Percentiles rank a stretch among this genome's conserved stretches.
Evolutionary conservation across 2,329 filamentous ascomycete species (phyloP).

Genomic region (Bimuria novae-zelandiae): DNA sequence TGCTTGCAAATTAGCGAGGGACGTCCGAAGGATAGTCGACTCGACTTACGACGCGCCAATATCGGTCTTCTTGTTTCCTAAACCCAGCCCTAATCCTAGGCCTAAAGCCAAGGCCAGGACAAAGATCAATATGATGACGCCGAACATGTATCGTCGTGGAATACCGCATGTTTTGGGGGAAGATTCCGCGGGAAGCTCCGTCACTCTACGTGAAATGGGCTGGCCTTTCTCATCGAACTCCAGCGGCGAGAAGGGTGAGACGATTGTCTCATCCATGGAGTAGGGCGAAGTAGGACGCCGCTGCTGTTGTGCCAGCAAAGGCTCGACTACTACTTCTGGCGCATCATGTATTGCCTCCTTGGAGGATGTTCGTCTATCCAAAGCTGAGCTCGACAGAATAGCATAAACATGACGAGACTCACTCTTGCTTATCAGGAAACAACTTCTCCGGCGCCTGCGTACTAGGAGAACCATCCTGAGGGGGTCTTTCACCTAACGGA

Average conservation of each 20-base stretch:
- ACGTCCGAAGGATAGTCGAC: neutral
- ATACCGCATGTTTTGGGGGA: constrained; percentile 13
- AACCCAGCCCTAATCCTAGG: constrained; percentile 44
- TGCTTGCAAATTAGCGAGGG: neutral
- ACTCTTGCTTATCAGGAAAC: constrained; percentile 16
- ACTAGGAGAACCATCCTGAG: constrained; percentile 13
- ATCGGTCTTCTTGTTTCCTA: constrained; percentile 30
- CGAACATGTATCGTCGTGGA: constrained; percentile 11
- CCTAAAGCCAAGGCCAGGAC: constrained; percentile 31
- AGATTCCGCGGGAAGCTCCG: constrained; percentile 10
- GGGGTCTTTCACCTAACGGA: constrained; percentile 3
- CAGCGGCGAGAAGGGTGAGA: constrained; percentile 18
- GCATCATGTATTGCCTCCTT: constrained; percentile 23
- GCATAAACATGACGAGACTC: neutral
- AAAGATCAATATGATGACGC: constrained; percentile 22
- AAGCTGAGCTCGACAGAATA: neutral
- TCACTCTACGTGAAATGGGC: constrained; percentile 8
- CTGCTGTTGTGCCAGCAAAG: constrained; percentile 9
- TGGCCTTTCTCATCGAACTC: constrained; percentile 18
- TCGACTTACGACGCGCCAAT: constrained; percentile 21
- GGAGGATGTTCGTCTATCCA: constrained; percentile 18
- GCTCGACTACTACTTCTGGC: constrained; percentile 19
- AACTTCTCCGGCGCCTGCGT: constrained; percentile 19
- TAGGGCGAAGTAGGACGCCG: constrained; percentile 14
- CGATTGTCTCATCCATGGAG: constrained; percentile 18